These are phyloP conservation scores for Colletotrichum sp. DNA, from an alignment of 2,329 filamentous ascomycete species.

Conservation along the genomic window DNA sequence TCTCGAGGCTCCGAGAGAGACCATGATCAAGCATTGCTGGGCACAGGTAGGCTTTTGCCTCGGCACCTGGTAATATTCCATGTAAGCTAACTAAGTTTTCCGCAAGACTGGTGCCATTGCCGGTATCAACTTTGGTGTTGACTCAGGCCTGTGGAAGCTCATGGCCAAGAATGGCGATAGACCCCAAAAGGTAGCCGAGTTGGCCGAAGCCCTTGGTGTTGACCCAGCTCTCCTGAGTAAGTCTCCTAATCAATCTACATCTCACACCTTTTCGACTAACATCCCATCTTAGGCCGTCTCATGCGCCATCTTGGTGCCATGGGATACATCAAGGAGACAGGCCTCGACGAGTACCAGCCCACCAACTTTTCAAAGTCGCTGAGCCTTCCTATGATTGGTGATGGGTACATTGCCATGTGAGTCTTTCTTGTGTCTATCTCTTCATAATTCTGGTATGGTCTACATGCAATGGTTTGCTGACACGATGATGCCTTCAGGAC, in stretches of 20 bases:
- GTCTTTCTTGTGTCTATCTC: background rate
- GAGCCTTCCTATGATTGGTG: constrained; percentile 35
- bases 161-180: constrained; percentile 31
- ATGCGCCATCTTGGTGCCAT: constrained; percentile 42
- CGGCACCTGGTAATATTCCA: background rate
- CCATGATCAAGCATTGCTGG: constrained; percentile 52
- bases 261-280: background rate
- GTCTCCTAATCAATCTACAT: background rate
- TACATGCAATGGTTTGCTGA: background rate
- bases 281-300: constrained; percentile 25
- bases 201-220: constrained; percentile 31
- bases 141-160: constrained; percentile 39
- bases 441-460: fast-evolving
- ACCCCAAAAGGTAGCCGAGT: constrained; percentile 33
- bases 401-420: constrained; percentile 37
- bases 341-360: constrained; percentile 36
- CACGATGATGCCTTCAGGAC: background rate
- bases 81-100: background rate
- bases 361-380: constrained; percentile 43
- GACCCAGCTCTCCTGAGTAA: constrained; percentile 20
- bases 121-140: constrained; percentile 34
- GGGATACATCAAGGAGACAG: constrained; percentile 42
- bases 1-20: constrained; percentile 51
- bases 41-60: constrained; percentile 35
- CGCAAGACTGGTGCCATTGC: constrained; percentile 26